A percentile compares a stretch with the other conserved stretches of the same genome.
Evolutionary conservation across 345 rosid species (phyloP).

Genomic region (Alliaria petiolata): DNA sequence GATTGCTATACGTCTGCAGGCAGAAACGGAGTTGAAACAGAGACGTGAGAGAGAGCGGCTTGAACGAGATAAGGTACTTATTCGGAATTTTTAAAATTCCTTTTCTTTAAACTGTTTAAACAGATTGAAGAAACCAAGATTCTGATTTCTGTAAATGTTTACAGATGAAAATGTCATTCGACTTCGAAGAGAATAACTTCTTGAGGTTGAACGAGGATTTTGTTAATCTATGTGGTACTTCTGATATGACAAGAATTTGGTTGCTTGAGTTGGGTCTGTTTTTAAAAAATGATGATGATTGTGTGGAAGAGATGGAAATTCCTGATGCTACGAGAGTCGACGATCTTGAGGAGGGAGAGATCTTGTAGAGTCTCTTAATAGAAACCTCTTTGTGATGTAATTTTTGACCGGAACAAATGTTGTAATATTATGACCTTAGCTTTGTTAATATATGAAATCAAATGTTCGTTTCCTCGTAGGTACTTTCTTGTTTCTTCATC

Average conservation of each 20-base stretch:
- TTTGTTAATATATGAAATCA: slow-evolving; percentile 14
- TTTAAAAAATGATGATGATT: slow-evolving; percentile 45
- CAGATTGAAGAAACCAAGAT: neutral
- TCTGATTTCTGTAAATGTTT: too few relatives aligned
- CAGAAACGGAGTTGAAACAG: slow-evolving; percentile 50
- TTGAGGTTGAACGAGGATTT: slow-evolving; percentile 49
- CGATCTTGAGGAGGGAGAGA: slow-evolving; percentile 85
- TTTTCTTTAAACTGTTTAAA: neutral
- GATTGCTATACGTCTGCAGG: slow-evolving; percentile 47
- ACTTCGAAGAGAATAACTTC: slow-evolving; percentile 39
- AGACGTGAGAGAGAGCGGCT: slow-evolving; percentile 59
- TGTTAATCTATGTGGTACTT: slow-evolving; percentile 45
- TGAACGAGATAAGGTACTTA: slow-evolving; percentile 53
- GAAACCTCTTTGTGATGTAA: neutral
- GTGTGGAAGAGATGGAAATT: slow-evolving; percentile 8
- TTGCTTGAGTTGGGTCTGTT: slow-evolving; percentile 54
- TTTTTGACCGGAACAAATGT: neutral
- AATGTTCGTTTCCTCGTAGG: neutral
- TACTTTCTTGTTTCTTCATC: neutral
- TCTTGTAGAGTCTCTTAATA: slow-evolving; percentile 9
- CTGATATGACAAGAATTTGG: neutral
- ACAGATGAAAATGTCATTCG: slow-evolving; percentile 64
- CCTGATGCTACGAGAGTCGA: slow-evolving; percentile 39
- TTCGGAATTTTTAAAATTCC: neutral
- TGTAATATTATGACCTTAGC: neutral